Evolutionary conservation across 2,329 filamentous ascomycete species (phyloP).

Genomic region (Didymella exigua): DNA sequence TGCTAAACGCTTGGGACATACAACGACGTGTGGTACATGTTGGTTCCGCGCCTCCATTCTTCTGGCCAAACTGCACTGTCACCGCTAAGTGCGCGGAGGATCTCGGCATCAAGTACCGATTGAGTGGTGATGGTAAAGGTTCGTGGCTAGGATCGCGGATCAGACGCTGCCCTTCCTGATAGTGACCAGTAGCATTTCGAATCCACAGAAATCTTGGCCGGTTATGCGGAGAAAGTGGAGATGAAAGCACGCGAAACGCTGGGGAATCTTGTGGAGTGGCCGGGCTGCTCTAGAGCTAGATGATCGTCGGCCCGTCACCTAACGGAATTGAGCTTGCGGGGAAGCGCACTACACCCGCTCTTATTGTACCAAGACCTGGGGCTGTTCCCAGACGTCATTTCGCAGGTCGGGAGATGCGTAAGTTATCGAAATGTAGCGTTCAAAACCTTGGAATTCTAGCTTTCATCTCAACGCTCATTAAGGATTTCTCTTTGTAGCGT

Average conservation of each 20-base stretch:
- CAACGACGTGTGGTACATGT: neutral
- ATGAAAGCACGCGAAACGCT: slow-evolving; percentile 23
- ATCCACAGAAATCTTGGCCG: slow-evolving; percentile 14
- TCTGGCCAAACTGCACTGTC: slow-evolving; percentile 5
- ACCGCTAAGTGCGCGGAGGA: slow-evolving; percentile 7
- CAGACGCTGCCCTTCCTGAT: neutral
- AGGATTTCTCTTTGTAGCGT: neutral
- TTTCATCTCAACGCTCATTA: neutral
- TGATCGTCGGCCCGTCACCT: slow-evolving; percentile 29
- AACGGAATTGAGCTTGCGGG: slow-evolving; percentile 37
- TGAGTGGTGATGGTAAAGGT: slow-evolving; percentile 9
- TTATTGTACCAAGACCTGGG: slow-evolving; percentile 1
- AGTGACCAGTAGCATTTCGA: slow-evolving; percentile 4
- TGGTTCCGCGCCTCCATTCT: neutral
- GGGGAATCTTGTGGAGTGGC: slow-evolving; percentile 29
- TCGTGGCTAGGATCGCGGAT: neutral
- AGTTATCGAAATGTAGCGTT: neutral
- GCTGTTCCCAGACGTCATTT: slow-evolving; percentile 29
- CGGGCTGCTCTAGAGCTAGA: slow-evolving; percentile 24
- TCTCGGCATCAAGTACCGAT: slow-evolving; percentile 15
- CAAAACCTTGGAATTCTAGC: neutral
- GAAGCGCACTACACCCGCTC: slow-evolving; percentile 29
- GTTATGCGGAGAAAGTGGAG: slow-evolving; percentile 38
- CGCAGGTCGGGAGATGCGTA: slow-evolving; percentile 1
- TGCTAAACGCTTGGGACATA: neutral